Percentiles rank a stretch among this genome's conserved stretches.
These are phyloP conservation scores for Claviceps capensis DNA, from an alignment of 2,329 filamentous ascomycete species.

Conservation along the genomic window DNA sequence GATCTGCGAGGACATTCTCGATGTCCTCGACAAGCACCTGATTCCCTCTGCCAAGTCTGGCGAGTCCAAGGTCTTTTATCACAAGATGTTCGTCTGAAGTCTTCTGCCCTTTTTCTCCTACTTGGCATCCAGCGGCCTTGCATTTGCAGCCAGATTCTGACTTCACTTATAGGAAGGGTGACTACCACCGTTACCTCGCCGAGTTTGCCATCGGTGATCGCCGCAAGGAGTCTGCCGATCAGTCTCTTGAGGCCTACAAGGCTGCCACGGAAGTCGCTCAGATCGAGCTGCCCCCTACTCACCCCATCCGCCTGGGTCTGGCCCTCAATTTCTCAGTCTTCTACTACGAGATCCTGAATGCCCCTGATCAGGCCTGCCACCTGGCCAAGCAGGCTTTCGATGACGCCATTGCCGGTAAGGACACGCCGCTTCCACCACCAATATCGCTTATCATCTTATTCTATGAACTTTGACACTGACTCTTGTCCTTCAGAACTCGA, in stretches of 20 bases:
- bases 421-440: not conserved
- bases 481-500: slow-evolving; percentile 61
- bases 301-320: slow-evolving; percentile 94
- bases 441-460: not conserved
- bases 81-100: slow-evolving; percentile 66
- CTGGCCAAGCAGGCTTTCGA: slow-evolving; percentile 98
- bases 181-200: slow-evolving; percentile 97
- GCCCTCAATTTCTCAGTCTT: slow-evolving; percentile 99
- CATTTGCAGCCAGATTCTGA: not conserved
- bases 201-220: slow-evolving; percentile 92
- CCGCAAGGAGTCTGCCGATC: slow-evolving; percentile 87
- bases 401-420: slow-evolving; percentile 73
- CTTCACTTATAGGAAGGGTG: slow-evolving; percentile 68
- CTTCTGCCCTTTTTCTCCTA: too few relatives aligned
- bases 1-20: slow-evolving; percentile 95
- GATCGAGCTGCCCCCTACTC: slow-evolving; percentile 91
- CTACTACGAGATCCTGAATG: slow-evolving; percentile 99
- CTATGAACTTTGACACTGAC: not conserved
- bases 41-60: slow-evolving; percentile 89
- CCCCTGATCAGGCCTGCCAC: slow-evolving; percentile 94
- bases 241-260: slow-evolving; percentile 96
- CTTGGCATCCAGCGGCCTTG: not conserved
- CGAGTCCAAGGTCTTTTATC: slow-evolving; percentile 99
- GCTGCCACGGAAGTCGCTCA: slow-evolving; percentile 92
- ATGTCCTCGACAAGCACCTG: slow-evolving; percentile 85